A percentile compares a stretch with the other conserved stretches of the same genome.
Conservation (phyloP, 2,329 filamentous ascomycete species). For the Parafenestella ontariensis region DNA sequence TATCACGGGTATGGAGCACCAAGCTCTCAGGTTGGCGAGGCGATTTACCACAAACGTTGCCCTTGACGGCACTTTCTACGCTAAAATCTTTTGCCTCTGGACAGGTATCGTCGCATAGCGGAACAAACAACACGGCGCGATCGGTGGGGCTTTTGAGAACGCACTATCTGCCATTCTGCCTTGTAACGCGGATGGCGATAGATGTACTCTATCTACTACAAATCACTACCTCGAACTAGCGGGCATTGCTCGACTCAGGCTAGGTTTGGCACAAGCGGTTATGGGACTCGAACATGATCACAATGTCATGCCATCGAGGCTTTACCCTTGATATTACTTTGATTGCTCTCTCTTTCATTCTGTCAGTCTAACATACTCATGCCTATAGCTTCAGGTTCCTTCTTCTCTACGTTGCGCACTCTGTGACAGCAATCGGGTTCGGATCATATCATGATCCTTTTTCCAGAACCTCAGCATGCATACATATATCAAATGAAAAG, state of each 20-base stretch:
- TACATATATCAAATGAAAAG: conserved; percentile 25
- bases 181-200: conserved; percentile 46
- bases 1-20: conserved; percentile 24
- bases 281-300: conserved; percentile 48
- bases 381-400: conserved; percentile 22
- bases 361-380: conserved; percentile 22
- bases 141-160: conserved; percentile 38
- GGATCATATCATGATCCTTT: conserved; percentile 27
- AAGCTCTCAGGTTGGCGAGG: conserved; percentile 19
- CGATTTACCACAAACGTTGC: conserved; percentile 35
- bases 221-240: conserved; percentile 32
- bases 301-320: conserved; percentile 49
- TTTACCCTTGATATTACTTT: conserved; percentile 33
- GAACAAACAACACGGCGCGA: conserved; percentile 16
- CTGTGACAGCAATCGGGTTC: conserved; percentile 33
- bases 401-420: conserved; percentile 8
- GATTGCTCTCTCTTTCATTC: conserved; percentile 15
- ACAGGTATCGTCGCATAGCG: conserved; percentile 18
- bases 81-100: conserved; percentile 30
- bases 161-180: conserved; percentile 47
- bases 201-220: conserved; percentile 47
- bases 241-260: conserved; percentile 30
- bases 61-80: conserved; percentile 20
- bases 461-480: conserved; percentile 30
- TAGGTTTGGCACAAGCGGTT: conserved; percentile 45